Evolutionary conservation across 2,329 filamentous ascomycete genomes (phyloP).

Genomic region (Cercospora sp.): DNA sequence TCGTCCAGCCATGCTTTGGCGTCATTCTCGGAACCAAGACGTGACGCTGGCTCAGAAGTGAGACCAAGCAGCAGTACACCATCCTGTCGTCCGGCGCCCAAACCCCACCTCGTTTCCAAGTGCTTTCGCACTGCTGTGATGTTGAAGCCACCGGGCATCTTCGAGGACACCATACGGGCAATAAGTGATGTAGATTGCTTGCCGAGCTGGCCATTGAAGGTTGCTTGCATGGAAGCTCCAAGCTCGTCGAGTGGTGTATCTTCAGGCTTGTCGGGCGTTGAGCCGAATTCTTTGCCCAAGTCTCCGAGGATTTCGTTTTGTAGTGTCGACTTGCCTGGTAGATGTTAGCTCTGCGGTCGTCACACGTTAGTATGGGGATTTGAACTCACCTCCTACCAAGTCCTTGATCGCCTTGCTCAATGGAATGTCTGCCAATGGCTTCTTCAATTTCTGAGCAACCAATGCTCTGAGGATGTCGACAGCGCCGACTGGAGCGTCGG

Average conservation of each 20-base stretch:
- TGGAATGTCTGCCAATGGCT: slow-evolving; percentile 82
- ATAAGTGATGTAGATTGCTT: slow-evolving; percentile 94
- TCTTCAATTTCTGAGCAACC: slow-evolving; percentile 97
- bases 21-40: slow-evolving; percentile 84
- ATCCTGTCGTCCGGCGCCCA: slow-evolving; percentile 84
- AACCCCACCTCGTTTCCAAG: slow-evolving; percentile 88
- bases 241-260: slow-evolving; percentile 95
- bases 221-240: slow-evolving; percentile 91
- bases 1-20: slow-evolving; percentile 91
- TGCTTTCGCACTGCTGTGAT: slow-evolving; percentile 96
- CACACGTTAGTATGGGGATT: background rate
- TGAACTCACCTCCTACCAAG: slow-evolving; percentile 81
- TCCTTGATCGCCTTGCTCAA: slow-evolving; percentile 98
- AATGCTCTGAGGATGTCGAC: slow-evolving; percentile 85
- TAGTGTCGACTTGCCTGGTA: slow-evolving; percentile 87
- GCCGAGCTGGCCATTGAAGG: slow-evolving; percentile 97
- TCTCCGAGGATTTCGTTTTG: slow-evolving; percentile 99
- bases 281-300: slow-evolving; percentile 96
- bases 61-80: slow-evolving; percentile 83
- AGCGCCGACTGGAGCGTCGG: slow-evolving; percentile 83
- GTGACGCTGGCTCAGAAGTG: slow-evolving; percentile 86
- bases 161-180: slow-evolving; percentile 92
- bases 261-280: slow-evolving; percentile 96
- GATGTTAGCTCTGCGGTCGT: slow-evolving; percentile 1
- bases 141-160: slow-evolving; percentile 99